These are phyloP conservation scores for Exophiala sideris DNA, from an alignment of 2,329 filamentous ascomycete species.

Conservation along the genomic window DNA sequence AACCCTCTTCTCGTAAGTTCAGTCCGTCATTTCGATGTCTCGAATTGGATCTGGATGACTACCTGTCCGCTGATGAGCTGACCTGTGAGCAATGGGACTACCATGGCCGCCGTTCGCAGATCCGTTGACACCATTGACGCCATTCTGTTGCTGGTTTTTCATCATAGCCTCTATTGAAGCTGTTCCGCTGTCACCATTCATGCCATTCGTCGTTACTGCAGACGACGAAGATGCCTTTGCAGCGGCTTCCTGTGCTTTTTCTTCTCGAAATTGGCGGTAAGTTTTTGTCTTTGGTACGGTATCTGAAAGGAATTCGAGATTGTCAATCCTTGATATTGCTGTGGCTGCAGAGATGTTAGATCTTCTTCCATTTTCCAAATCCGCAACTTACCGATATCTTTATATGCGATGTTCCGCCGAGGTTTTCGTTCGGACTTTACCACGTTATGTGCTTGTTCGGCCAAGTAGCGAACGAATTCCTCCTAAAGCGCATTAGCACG, in stretches of 20 bases:
- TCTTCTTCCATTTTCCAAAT: background rate
- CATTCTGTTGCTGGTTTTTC: constrained; percentile 20
- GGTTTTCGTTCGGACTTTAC: constrained; percentile 90
- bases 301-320: constrained; percentile 91
- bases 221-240: constrained; percentile 28
- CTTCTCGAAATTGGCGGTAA: constrained; percentile 74
- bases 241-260: constrained; percentile 45
- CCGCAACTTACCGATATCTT: constrained; percentile 68
- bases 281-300: constrained; percentile 82
- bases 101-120: constrained; percentile 3
- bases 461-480: constrained; percentile 91
- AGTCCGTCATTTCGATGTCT: constrained; percentile 25
- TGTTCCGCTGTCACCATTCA: constrained; percentile 29
- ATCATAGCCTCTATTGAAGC: constrained; percentile 22
- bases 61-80: constrained; percentile 15
- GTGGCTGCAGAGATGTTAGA: constrained; percentile 54
- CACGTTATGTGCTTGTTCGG: constrained; percentile 79
- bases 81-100: constrained; percentile 9
- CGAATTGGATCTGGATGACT: constrained; percentile 22
- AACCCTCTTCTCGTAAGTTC: background rate
- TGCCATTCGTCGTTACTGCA: constrained; percentile 30
- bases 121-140: constrained; percentile 19
- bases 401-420: constrained; percentile 90
- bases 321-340: constrained; percentile 83
- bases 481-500: constrained; percentile 55